Percentiles rank a stretch among this genome's conserved stretches.
Conservation (phyloP, 2,329 filamentous ascomycete genomes). For the Anisogramma anomala region DNA sequence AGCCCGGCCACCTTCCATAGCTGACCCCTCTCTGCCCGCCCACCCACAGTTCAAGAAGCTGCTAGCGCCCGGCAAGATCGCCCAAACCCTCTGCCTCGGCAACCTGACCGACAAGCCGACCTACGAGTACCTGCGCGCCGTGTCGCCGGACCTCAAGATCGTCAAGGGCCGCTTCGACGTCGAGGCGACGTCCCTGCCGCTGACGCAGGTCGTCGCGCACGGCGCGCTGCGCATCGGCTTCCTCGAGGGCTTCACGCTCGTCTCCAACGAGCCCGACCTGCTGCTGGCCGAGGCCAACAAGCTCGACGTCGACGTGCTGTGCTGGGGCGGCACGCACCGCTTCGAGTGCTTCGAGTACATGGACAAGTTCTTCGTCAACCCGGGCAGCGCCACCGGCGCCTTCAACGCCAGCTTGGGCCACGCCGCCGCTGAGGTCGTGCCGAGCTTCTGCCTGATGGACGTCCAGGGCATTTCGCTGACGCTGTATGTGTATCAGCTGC, state of each 20-base stretch:
- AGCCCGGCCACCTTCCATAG: background rate
- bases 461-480: conserved; percentile 94
- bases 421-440: conserved; percentile 58
- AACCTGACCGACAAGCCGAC: conserved; percentile 71
- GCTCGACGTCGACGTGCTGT: conserved; percentile 57
- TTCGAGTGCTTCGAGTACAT: conserved; percentile 64
- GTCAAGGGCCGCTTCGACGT: conserved; percentile 57
- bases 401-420: conserved; percentile 46
- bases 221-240: conserved; percentile 55
- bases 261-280: conserved; percentile 54
- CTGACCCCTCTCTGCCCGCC: background rate
- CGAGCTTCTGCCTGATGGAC: conserved; percentile 97
- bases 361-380: conserved; percentile 64
- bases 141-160: conserved; percentile 61
- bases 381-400: conserved; percentile 54
- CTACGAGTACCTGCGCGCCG: conserved; percentile 67
- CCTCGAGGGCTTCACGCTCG: conserved; percentile 56
- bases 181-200: conserved; percentile 52
- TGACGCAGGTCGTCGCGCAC: conserved; percentile 56
- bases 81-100: conserved; percentile 68
- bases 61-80: conserved; percentile 71
- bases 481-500: conserved; percentile 83
- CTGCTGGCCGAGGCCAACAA: conserved; percentile 57
- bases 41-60: conserved; percentile 65
- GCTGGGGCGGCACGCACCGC: conserved; percentile 56